Evolutionary conservation across 1,284 basidiomycete species (phyloP), one percentile per base, ranked within the genome.

Genomic region (Sanghuangporus sanghuang): DNA sequence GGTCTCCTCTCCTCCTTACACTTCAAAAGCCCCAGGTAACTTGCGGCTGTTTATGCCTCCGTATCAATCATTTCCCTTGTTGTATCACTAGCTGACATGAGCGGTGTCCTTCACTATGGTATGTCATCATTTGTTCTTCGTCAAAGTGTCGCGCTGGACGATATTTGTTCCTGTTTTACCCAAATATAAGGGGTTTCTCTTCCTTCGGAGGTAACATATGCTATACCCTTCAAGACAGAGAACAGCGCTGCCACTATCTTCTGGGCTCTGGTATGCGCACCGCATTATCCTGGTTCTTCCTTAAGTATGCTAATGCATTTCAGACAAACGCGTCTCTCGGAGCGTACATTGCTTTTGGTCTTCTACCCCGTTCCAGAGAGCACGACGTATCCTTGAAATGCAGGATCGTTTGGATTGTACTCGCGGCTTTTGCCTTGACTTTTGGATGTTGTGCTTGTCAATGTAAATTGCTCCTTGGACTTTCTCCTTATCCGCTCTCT

Each of bases 401-500:
- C 27, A 59, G 57, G 27, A 3, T 39, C 6, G 11, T 16, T 48
- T 39, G 38, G 4, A 39, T 59, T 27, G 32, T 49, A 5, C 18
- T 59, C 5, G 55, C 64, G 7, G 40, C 61, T n/a, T 16, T 62
- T 35, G 53, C 50, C 36, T 23, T 65, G 14, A 35, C 64, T 9
- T 44, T 62, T 18, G 64, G 64, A 11, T 62, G 18, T 23, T 65
- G 64, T 61, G 46, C 61, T 18, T 62, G 56, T 36, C 64, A 65
- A 62, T 35, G 64, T 65, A 55, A 52, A 16, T 8, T 46, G 40
- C 9, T 18, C 39, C 12, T 38, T n/a, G 40, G 6, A 6, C 52
- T 27, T 27, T 58, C 23, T 54, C 27, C 48, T 16, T 23, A 27
- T 59, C 36, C 32, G 38, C 38, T 9, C 35, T 39, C 44, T 18